Base-by-base conservation (phyloP, 768 basidiomycete genomes). In the Termitomyces sp. region DNA sequence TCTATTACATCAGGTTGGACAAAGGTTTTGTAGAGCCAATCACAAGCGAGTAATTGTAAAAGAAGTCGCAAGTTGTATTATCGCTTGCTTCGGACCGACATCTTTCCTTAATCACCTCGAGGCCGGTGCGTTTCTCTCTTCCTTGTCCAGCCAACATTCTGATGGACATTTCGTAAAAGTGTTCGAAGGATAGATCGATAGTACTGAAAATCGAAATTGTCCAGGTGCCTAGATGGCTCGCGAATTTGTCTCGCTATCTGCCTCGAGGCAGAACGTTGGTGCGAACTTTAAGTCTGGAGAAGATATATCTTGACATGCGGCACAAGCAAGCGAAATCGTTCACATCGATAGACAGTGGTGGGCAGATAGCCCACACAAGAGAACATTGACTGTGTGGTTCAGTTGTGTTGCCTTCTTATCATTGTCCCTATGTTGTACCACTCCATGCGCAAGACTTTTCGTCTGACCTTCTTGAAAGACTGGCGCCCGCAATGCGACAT, bases 81-180 rank as follows among this genome's bases (percentile, higher is more conserved):
- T 49, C 38, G 57, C 56, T 31, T n/a, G 25, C 7, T 37, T 40
- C 57, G 57, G 57, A 40, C 37, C 46, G 57, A 25, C 12, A 29
- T 32, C 34, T 61, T 59, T 52, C 45, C 20, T 17, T 20, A n/a
- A n/a, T 34, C 20, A 59, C 66, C 65, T 66, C 65, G 59, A 67
- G 66, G 66, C 60, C 34, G 60, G 50, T 54, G 46, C 42, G 34
- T 37, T 17, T 49, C 20, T 29, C 36, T 49, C 57, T 29, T 54
- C 38, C 38, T 55, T 58, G 36, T 58, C 57, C n/a, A 8, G 49
- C 34, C 25, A 31, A 17, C 47, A 37, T 58, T 40, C 37, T 58
- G 37, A 58, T 58, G 45, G 36, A 36, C 32, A 31, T 29, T 37
- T 17, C 15, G 36, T 34, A 45, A 25, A 20, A 37, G 20, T 37